Percentiles rank a stretch among this genome's conserved stretches.
These are phyloP conservation scores for Margaritispora aquatica DNA, from an alignment of 495 filamentous ascomycete species.

Conservation along the genomic window DNA sequence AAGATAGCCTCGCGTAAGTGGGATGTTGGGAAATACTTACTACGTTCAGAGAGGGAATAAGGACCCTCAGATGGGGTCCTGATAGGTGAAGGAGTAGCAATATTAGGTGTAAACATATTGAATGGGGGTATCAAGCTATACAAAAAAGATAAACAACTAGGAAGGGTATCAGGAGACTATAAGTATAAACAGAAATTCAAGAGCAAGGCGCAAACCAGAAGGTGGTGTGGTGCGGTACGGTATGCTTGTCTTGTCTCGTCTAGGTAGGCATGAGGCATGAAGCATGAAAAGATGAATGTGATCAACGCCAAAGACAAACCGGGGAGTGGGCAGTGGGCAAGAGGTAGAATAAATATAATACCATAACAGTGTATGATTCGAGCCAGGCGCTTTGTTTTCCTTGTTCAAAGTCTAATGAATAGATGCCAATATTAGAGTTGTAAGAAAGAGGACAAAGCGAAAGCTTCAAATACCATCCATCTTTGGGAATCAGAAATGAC, in stretches of 20 bases:
- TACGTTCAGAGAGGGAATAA: constrained; percentile 14
- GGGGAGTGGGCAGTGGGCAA: not conserved
- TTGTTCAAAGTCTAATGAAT: not conserved
- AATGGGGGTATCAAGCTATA: not conserved
- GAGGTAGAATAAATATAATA: not conserved
- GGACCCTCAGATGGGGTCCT: constrained; percentile 2
- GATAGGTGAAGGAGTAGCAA: constrained; percentile 10
- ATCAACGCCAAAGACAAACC: not conserved
- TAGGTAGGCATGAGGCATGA: not conserved
- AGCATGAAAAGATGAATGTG: not conserved
- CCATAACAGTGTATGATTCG: not conserved
- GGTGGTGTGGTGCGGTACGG: not conserved
- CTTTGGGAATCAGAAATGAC: no score
- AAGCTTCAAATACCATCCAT: no score
- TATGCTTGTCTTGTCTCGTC: not conserved
- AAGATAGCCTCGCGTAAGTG: not conserved
- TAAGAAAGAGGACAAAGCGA: not conserved
- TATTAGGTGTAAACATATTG: constrained; percentile 7
- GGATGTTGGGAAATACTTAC: not conserved
- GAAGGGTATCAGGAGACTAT: not conserved
- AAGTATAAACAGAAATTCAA: not conserved
- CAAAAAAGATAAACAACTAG: not conserved
- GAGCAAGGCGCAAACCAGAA: not conserved
- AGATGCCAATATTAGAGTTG: not conserved
- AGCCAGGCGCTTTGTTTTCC: not conserved